Base-by-base conservation (phyloP, 768 basidiomycete species). In the Leucocoprinus leucothites region DNA sequence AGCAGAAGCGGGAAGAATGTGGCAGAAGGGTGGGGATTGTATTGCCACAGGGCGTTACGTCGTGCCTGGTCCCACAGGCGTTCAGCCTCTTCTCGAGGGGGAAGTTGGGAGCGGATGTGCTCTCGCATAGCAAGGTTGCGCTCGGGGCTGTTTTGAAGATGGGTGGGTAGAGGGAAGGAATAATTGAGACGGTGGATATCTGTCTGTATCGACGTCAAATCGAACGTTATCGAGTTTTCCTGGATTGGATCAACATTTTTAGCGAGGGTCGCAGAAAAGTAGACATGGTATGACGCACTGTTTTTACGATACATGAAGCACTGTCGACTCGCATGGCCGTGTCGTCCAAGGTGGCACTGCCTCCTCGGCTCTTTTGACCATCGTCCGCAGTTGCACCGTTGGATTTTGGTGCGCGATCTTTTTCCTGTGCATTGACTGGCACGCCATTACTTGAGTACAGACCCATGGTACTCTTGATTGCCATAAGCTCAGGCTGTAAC, bases 31-130 rank as follows among this genome's bases (percentile, higher is more conserved):
- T 85, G 82, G 38, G 85, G 82, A 63, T 85, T 86, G 71, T 82
- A 82, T 80, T 86, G 84, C 86, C 85, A 87, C 53, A 85, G 73
- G 22, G 84, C 85, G 60, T 86, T 85, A 58, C 75, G 73, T 48
- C 77, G 76, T 26, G 82, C 82, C 64, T 86, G 83, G 34, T 77
- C 73, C 75, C 85, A 87, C 21, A 87, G 75, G 53, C 82, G 75
- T 50, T 82, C 79, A 0, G 85, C 84, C 55, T 84, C 82, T 48
- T 73, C 66, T 36, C 79, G 76, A 2, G 77, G 61, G 18, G 86
- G 86, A 9, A 88, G 76, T 64, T 79, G 76, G 45, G 65, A 71
- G 45, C 82, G 76, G 49, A 87, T 81, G 58, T 79, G 79, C 40
- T 80, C 74, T 41, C 85, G 76, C 65, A 84, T 69, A 44, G 74